Conservation (phyloP, 306 rosid species). For the Quercus cerris region DNA sequence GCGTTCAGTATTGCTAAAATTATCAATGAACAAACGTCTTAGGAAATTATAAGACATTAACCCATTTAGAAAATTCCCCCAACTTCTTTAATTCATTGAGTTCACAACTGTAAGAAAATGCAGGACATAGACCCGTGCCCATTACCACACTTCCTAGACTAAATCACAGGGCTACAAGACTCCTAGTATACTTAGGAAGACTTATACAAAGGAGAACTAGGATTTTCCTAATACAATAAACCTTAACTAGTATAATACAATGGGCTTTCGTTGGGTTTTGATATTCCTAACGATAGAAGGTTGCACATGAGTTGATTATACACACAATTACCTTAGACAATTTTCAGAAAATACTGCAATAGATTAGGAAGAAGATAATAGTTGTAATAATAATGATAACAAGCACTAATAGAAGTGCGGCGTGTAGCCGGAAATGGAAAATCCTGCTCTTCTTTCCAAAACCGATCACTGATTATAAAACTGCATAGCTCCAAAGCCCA, state of each 20-base stretch:
- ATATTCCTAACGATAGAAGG: background rate
- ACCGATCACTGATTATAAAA: too few relatives aligned
- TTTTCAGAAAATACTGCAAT: background rate
- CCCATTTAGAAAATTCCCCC: background rate
- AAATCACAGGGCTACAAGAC: too few relatives aligned
- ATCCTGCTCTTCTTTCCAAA: too few relatives aligned
- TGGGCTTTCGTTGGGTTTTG: too few relatives aligned
- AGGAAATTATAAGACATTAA: background rate
- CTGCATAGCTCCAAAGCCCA: too few relatives aligned
- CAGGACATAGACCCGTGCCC: too few relatives aligned
- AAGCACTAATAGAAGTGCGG: background rate
- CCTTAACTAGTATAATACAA: too few relatives aligned
- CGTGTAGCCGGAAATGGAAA: background rate
- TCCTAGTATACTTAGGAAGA: too few relatives aligned
- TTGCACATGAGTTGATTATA: background rate
- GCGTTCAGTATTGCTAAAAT: background rate
- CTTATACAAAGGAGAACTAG: too few relatives aligned
- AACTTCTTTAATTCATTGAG: background rate
- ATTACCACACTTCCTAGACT: too few relatives aligned
- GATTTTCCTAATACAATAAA: too few relatives aligned
- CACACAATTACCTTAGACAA: background rate
- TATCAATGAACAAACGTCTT: background rate
- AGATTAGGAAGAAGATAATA: background rate
- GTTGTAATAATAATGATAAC: background rate
- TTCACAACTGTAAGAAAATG: background rate